Evolutionary conservation across 805 yeast species (phyloP), one percentile per base, ranked within the genome.

Genomic region (Scheffersomyces stipitis): DNA sequence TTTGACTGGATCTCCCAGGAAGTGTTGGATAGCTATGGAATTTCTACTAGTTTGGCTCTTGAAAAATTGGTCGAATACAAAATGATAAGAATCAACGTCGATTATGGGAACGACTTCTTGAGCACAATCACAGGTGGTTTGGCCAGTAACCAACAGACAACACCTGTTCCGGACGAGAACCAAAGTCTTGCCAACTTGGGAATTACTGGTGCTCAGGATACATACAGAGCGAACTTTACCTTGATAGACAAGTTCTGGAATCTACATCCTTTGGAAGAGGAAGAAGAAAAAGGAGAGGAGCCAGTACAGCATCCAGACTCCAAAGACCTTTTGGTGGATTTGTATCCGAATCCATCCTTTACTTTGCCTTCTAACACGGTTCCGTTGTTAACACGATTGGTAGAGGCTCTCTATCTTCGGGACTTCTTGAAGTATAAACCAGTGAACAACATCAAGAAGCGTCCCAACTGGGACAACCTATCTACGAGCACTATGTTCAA

Each of bases 341-440:
- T 69, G 35, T 78, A 80, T 22, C 65, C 66, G 17, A 67, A 65
- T 35, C 73, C 80, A 3, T 64, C 81, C 0, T 84, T 81, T 54
- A 80, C 88, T 1, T 79, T 85, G 41, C 84, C 96, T 4, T 93
- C 95, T 0, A 84, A 78, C 18, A 64, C 69, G 20, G 84, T 88
- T 0, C 98, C 99, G 2, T 57, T 91, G 4, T 64, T 78, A 2
- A 71, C 81, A 3, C 69, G 97, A 41, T 50, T 89, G 9, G 73
- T 86, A 3, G 89, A 90, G 60, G 62, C 80, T 15, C 69, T 84
- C n/a, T 78, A 81, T 45, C 75, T 72, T 33, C 62, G 90, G 29
- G 72, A 75, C 18, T 73, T 76, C 38, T 49, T 77, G 33, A 54
- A 52, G 34, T 67, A 68, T 37, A 66, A 70, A 40, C 71, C 71